phyloP scores from a whole-genome alignment of 2,329 filamentous ascomycete genomes.

The Pyrenochaeta sp. region DNA sequence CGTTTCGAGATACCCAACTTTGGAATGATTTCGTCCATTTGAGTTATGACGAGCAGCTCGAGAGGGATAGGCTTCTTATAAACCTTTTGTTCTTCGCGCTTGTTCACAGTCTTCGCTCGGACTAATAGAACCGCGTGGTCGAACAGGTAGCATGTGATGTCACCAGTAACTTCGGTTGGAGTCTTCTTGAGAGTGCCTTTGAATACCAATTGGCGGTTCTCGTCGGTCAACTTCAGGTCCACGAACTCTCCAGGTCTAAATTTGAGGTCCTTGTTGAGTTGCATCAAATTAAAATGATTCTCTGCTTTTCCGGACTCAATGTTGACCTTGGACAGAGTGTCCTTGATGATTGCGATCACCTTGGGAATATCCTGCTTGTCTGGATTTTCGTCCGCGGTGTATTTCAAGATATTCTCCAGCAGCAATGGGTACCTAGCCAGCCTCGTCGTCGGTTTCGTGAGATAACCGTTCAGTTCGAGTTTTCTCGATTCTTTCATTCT shows the following conservation, averaged over 20 bases:
- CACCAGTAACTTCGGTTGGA: constrained; percentile 78
- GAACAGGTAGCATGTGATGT: constrained; percentile 94
- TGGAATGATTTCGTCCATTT: constrained; percentile 96
- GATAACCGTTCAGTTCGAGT: constrained; percentile 93
- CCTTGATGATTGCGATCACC: constrained; percentile 84
- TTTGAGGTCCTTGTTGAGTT: constrained; percentile 88
- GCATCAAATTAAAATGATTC: constrained; percentile 94
- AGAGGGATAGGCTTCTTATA: constrained; percentile 95
- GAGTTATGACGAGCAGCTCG: constrained; percentile 88
- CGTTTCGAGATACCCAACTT: constrained; percentile 81
- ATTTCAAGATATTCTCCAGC: constrained; percentile 89
- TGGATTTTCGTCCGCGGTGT: constrained; percentile 85
- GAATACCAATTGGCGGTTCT: constrained; percentile 89
- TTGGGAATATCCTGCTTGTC: constrained; percentile 93
- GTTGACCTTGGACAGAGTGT: constrained; percentile 87
- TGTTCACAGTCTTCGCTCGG: constrained; percentile 88
- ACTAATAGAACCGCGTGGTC: constrained; percentile 95
- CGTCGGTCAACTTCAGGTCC: constrained; percentile 92
- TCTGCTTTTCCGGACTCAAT: constrained; percentile 95
- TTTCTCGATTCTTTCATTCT: constrained; percentile 95
- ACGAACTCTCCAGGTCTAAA: constrained; percentile 91
- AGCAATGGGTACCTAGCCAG: constrained; percentile 92
- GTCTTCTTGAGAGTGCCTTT: constrained; percentile 95
- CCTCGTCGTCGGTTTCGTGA: constrained; percentile 96
- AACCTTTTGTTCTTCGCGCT: constrained; percentile 92